Percentiles rank a stretch among this genome's conserved stretches.
Evolutionary conservation across 495 filamentous ascomycete genomes (phyloP).

Genomic region (Podospora pseudoanserina): DNA sequence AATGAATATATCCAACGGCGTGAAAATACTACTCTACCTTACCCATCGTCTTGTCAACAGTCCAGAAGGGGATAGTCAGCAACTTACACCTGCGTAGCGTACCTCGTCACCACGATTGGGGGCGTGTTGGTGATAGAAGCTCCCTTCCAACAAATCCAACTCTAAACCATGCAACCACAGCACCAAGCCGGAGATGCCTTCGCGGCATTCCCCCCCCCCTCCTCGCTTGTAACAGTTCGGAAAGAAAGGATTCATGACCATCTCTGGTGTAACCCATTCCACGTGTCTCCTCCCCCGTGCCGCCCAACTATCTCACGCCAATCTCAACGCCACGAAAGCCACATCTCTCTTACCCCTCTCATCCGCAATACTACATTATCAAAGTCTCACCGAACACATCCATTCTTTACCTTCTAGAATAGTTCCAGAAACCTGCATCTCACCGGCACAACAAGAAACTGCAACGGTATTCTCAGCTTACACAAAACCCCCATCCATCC

Average conservation of each 20-base stretch:
- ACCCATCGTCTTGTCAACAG: background rate
- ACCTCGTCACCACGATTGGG: background rate
- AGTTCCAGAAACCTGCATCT: background rate
- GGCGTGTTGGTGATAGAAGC: background rate
- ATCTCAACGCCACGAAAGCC: background rate
- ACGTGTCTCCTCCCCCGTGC: background rate
- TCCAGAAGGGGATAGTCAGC: background rate
- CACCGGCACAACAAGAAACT: background rate
- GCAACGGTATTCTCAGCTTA: background rate
- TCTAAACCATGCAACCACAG: background rate
- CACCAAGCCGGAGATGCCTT: background rate
- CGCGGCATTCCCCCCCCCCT: background rate
- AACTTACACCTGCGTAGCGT: background rate
- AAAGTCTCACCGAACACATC: background rate
- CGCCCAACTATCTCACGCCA: background rate
- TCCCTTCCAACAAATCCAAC: background rate
- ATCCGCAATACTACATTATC: background rate
- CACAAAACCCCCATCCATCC: background rate
- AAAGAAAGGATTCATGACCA: background rate
- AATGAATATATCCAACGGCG: background rate
- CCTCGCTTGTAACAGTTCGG: background rate
- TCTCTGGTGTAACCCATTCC: background rate
- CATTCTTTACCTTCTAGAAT: background rate
- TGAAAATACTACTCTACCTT: background rate
- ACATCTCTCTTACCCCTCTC: background rate